Percentiles rank a stretch among this genome's conserved stretches.
Conservation (phyloP, 2,329 filamentous ascomycete genomes). For the Fusarium scirpi region DNA sequence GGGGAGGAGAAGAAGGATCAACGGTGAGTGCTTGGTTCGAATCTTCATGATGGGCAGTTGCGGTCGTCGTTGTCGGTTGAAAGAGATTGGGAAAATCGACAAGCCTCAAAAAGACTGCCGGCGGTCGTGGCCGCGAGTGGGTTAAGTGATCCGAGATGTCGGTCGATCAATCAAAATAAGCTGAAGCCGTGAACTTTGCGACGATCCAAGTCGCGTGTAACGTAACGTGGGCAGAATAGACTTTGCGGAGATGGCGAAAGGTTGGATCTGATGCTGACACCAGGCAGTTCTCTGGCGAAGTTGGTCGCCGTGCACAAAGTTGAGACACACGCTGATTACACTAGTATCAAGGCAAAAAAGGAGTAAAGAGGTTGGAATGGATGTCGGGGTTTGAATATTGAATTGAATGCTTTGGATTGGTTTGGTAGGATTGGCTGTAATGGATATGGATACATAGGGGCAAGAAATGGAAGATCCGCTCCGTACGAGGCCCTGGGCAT, state of each 20-base stretch:
- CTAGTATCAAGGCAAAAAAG: constrained; percentile 28
- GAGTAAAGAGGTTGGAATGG: constrained; percentile 28
- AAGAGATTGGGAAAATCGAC: constrained; percentile 1
- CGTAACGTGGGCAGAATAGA: constrained; percentile 30
- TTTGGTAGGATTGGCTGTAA: constrained; percentile 15
- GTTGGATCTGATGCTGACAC: constrained; percentile 26
- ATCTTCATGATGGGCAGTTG: constrained; percentile 67
- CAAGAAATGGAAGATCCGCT: constrained; percentile 37
- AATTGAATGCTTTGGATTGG: constrained; percentile 33
- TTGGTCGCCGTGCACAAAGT: not conserved
- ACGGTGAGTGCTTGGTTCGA: constrained; percentile 63
- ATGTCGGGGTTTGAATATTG: constrained; percentile 37
- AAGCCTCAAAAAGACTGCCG: constrained; percentile 19
- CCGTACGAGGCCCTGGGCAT: constrained; percentile 18
- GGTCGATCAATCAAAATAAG: constrained; percentile 7
- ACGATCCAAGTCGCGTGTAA: constrained; percentile 37
- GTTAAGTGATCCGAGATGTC: constrained; percentile 6
- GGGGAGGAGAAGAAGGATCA: constrained; percentile 72
- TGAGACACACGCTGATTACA: constrained; percentile 14
- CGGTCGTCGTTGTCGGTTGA: constrained; percentile 5
- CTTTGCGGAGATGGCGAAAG: constrained; percentile 21
- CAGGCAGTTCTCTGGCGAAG: constrained; percentile 6
- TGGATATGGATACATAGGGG: constrained; percentile 27
- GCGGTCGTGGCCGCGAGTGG: constrained; percentile 27
- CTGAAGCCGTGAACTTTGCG: constrained; percentile 25